Base-by-base conservation (phyloP, 495 filamentous ascomycete genomes). In the Copromyces sp. region DNA sequence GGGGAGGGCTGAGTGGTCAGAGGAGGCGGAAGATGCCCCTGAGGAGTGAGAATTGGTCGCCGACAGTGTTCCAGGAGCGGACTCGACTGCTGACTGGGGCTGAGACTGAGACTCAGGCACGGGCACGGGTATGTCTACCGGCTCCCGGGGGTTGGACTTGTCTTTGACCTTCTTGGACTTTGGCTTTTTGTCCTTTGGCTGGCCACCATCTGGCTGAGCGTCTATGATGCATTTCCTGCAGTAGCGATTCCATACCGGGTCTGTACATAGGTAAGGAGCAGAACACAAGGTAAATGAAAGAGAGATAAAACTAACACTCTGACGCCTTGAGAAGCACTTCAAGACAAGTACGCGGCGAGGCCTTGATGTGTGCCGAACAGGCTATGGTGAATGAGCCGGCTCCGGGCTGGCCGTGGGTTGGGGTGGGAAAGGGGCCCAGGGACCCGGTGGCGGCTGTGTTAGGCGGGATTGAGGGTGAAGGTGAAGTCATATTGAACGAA, bases 231-330 rank as follows among this genome's bases (percentile, higher is more conserved):
- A 74, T 14, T 39, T 45, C 17, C 78, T 76, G 71, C 78, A 76
- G 69, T 82, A 83, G 24, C 75, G 74, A 74, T 83, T 83, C 82
- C 82, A 83, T n/a, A 44, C 11, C 0, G 78, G 70, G 70, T 83
- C 24, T 24, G 24, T 24, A 24, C 24, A 24, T 0, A 24, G 24
- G 24, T 24, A 24, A 24, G 24, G 24, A 24, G 24, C 24, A 24
- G 24, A 24, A 24, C 24, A 24, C 24, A 24, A 24, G 24, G 1
- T 1, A 24, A 24, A 1, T 24, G 1, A 24, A 24, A 24, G 24
- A 24, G 24, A 24, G 24, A 24, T 24, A 1, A 24, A 24, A 24
- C 24, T 24, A 24, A 24, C 24, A 83, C 24, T 72, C 42, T 24
- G 76, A 12, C 9, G 78, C 69, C 16, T 77, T 72, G 7, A 79